A percentile compares a stretch with the other conserved stretches of the same genome.
These are phyloP conservation scores for Leucocoprinus birnbaumii DNA, from an alignment of 768 basidiomycete species.

Conservation along the genomic window DNA sequence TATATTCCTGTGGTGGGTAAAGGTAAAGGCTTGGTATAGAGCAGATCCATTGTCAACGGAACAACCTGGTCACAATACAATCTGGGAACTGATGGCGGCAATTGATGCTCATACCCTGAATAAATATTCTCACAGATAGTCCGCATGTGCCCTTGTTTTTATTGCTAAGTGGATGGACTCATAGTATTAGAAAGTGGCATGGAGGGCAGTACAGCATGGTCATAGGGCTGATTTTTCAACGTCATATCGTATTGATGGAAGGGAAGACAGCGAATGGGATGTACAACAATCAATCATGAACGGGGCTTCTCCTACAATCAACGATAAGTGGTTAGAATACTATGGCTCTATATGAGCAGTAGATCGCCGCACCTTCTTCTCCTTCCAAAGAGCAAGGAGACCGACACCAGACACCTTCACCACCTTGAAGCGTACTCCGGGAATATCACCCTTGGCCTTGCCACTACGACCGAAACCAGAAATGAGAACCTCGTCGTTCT, in stretches of 20 bases:
- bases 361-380: conserved; percentile 79
- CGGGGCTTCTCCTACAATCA: too few relatives aligned
- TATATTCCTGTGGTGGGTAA: background rate
- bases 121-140: conserved; percentile 2
- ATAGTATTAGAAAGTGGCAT: conserved; percentile 12
- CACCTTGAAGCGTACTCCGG: conserved; percentile 99
- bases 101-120: background rate
- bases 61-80: background rate
- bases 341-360: too few relatives aligned
- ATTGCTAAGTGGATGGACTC: background rate
- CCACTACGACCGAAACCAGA: conserved; percentile 99
- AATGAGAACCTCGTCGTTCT: conserved; percentile 99
- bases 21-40: background rate
- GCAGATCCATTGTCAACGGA: background rate
- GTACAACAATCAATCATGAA: background rate
- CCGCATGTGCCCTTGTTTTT: too few relatives aligned
- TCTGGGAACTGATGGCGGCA: background rate
- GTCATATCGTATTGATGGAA: conserved; percentile 1
- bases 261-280: conserved; percentile 14
- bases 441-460: conserved; percentile 99
- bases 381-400: conserved; percentile 96
- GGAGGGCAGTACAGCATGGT: conserved; percentile 18
- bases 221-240: conserved; percentile 7
- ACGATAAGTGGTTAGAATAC: too few relatives aligned
- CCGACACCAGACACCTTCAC: conserved; percentile 99